These are phyloP conservation scores for Pythium utonaiense DNA, from an alignment of 352 stramenopile genomes.

Conservation along the genomic window DNA sequence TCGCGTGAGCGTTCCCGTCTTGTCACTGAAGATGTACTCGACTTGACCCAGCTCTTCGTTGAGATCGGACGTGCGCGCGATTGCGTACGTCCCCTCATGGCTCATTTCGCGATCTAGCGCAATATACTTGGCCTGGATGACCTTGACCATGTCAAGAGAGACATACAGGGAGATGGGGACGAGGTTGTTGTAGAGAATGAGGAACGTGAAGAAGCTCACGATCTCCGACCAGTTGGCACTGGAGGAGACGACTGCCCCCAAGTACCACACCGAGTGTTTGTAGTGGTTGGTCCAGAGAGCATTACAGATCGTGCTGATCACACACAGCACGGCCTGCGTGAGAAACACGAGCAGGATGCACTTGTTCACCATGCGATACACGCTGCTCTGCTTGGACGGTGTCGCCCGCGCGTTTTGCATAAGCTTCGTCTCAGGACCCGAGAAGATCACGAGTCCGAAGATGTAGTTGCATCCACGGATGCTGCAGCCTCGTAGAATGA, in stretches of 20 bases:
- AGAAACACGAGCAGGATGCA: slow-evolving; percentile 71
- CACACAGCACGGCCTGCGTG: slow-evolving; percentile 52
- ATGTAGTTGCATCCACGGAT: slow-evolving; percentile 56
- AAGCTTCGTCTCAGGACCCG: slow-evolving; percentile 86
- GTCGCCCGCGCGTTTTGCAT: slow-evolving; percentile 70
- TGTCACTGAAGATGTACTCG: slow-evolving; percentile 98
- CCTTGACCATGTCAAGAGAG: slow-evolving; percentile 93
- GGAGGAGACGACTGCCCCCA: slow-evolving; percentile 23
- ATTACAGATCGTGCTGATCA: slow-evolving; percentile 64
- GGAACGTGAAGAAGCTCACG: slow-evolving; percentile 92
- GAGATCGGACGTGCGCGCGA: slow-evolving; percentile 86
- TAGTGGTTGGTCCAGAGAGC: slow-evolving; percentile 43
- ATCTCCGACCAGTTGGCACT: slow-evolving; percentile 28
- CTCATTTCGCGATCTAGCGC: slow-evolving; percentile 68
- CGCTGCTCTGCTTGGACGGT: slow-evolving; percentile 70
- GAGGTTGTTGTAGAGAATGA: slow-evolving; percentile 96
- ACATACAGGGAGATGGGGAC: slow-evolving; percentile 98
- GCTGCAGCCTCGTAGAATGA: slow-evolving; percentile 83
- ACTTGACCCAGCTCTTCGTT: slow-evolving; percentile 94
- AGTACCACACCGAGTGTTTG: slow-evolving; percentile 44
- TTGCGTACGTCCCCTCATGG: slow-evolving; percentile 79
- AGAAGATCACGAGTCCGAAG: slow-evolving; percentile 86
- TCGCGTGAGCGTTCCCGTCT: slow-evolving; percentile 98
- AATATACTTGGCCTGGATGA: slow-evolving; percentile 74
- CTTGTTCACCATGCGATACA: slow-evolving; percentile 66